These are phyloP conservation scores for Thermochaetoides thermophila DNA, from an alignment of 495 filamentous ascomycete genomes.

Conservation along the genomic window DNA sequence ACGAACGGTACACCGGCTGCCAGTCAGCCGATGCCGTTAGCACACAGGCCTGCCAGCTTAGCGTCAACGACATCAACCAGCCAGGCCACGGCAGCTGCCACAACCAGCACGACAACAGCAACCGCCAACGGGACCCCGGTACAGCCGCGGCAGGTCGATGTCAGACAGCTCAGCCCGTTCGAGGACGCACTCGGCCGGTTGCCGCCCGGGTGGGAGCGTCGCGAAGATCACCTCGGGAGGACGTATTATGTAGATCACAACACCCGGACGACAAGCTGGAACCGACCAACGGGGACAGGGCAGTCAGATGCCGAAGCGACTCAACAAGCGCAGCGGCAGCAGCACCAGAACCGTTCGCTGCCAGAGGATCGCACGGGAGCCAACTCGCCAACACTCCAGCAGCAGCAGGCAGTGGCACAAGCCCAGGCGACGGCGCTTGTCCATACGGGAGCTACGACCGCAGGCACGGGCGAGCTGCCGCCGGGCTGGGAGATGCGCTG, in stretches of 20 bases:
- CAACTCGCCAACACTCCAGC: constrained; percentile 71
- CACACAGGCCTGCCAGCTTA: constrained; percentile 25
- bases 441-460: constrained; percentile 86
- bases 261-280: constrained; percentile 92
- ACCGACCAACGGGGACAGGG: constrained; percentile 63
- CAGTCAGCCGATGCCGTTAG: constrained; percentile 16
- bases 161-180: constrained; percentile 64
- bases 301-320: constrained; percentile 68
- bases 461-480: constrained; percentile 88
- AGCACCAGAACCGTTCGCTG: constrained; percentile 89
- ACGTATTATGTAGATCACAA: constrained; percentile 99
- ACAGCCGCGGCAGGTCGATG: constrained; percentile 19
- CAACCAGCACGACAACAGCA: constrained; percentile 26
- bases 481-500: constrained; percentile 92
- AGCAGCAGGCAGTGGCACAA: constrained; percentile 40
- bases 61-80: constrained; percentile 11
- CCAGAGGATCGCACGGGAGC: constrained; percentile 92
- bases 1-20: constrained; percentile 22
- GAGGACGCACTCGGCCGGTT: constrained; percentile 87
- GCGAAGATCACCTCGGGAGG: constrained; percentile 88
- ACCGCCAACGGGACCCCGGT: too few relatives aligned
- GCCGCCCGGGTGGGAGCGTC: constrained; percentile 87
- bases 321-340: constrained; percentile 77
- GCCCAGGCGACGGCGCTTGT: constrained; percentile 65
- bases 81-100: constrained; percentile 19